These are phyloP conservation scores for Cicer bijugum DNA, from an alignment of 306 rosid genomes.

Conservation along the genomic window DNA sequence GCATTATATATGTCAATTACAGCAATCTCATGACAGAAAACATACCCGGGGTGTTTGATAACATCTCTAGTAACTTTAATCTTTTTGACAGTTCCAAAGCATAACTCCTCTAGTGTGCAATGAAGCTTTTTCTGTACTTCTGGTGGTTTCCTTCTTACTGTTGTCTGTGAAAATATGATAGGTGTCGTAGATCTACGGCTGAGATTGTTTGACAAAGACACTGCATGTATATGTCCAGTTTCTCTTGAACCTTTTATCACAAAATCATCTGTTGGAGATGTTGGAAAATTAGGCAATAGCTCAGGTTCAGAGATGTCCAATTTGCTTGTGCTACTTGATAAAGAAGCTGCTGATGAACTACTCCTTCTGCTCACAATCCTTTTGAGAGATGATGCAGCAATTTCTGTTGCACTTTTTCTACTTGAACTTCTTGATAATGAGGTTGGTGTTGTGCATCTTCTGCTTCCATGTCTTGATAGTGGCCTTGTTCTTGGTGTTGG, in stretches of 20 bases:
- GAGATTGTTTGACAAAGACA: conserved; percentile 52
- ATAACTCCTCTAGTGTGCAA: conserved; percentile 75
- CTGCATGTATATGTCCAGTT: conserved; percentile 31
- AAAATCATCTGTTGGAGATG: conserved; percentile 36
- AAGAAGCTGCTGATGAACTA: conserved; percentile 35
- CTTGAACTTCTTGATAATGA: conserved; percentile 44
- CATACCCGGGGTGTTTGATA: conserved; percentile 70
- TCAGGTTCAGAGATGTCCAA: conserved; percentile 54
- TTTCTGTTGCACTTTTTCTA: conserved; percentile 38
- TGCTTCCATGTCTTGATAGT: conserved; percentile 50
- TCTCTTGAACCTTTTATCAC: conserved; percentile 2
- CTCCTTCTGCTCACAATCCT: conserved; percentile 51
- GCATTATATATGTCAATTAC: background rate
- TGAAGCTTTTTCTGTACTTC: conserved; percentile 66
- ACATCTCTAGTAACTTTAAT: conserved; percentile 72
- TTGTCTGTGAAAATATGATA: conserved; percentile 79
- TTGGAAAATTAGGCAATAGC: background rate
- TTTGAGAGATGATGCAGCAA: conserved; percentile 41
- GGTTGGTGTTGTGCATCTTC: conserved; percentile 51
- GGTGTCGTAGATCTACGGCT: conserved; percentile 66
- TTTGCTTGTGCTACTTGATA: conserved; percentile 38
- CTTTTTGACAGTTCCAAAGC: conserved; percentile 75
- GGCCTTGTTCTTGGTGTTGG: conserved; percentile 59
- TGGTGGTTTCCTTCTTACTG: conserved; percentile 62
- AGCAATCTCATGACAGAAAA: conserved; percentile 23